Conservation (phyloP, 1,284 basidiomycete genomes). For the Cryptococcus sp. region DNA sequence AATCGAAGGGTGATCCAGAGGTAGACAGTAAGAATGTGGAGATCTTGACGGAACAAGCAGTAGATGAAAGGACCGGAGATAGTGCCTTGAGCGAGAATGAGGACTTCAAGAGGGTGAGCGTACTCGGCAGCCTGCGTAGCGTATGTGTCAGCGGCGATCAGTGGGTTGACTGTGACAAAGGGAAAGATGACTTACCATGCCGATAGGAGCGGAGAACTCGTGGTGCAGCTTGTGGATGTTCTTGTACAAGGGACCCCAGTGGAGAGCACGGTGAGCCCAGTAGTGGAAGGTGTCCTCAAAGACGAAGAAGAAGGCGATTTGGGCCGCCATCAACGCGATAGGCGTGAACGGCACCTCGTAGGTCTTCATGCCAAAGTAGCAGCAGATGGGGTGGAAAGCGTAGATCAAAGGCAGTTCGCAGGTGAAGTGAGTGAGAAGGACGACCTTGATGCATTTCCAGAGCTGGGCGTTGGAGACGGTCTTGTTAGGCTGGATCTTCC, state of each 20-base stretch:
- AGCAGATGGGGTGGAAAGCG: conserved; percentile 94
- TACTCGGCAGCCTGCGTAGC: conserved; percentile 79
- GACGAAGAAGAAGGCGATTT: conserved; percentile 88
- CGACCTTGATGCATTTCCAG: conserved; percentile 95
- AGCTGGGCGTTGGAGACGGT: conserved; percentile 78
- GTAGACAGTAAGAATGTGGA: conserved; percentile 84
- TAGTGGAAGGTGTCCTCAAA: conserved; percentile 92
- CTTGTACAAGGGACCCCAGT: conserved; percentile 90
- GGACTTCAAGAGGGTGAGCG: conserved; percentile 90
- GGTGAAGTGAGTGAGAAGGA: conserved; percentile 93
- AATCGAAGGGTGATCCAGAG: conserved; percentile 89
- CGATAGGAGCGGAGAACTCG: conserved; percentile 96
- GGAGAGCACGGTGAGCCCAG: conserved; percentile 81
- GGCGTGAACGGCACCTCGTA: conserved; percentile 85
- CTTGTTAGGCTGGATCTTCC: conserved; percentile 91
- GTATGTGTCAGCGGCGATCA: conserved; percentile 11
- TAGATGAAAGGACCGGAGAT: conserved; percentile 86
- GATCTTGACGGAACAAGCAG: conserved; percentile 57
- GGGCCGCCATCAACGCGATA: conserved; percentile 68
- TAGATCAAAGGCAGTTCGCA: conserved; percentile 95
- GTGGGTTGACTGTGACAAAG: not conserved
- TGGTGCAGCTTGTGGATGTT: conserved; percentile 98
- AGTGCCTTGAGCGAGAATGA: conserved; percentile 83
- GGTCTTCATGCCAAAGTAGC: conserved; percentile 85
- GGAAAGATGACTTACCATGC: conserved; percentile 58